Evolutionary conservation across 768 basidiomycete genomes (phyloP).

Genomic region (Boletus vinaceobasis): DNA sequence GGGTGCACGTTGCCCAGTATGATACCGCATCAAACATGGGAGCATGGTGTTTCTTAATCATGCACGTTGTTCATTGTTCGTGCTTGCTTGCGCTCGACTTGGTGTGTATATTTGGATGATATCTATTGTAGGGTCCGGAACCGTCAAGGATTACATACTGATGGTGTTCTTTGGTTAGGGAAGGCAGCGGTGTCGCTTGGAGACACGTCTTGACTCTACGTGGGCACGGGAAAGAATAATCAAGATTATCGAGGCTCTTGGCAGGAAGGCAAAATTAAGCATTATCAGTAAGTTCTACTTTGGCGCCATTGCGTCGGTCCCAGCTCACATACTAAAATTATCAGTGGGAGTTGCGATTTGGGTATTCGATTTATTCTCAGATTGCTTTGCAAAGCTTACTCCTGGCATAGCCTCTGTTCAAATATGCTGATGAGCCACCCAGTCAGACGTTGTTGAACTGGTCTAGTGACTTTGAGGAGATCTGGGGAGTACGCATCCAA

Average conservation of each 20-base stretch:
- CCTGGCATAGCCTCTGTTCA: conserved; percentile 57
- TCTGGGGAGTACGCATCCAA: conserved; percentile 59
- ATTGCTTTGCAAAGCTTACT: conserved; percentile 12
- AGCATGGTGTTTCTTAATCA: conserved; percentile 77
- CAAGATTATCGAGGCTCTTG: conserved; percentile 38
- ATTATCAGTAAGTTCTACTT: conserved; percentile 44
- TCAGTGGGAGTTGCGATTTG: conserved; percentile 61
- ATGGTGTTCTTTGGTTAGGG: conserved; percentile 16
- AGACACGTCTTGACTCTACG: conserved; percentile 19
- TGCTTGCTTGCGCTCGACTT: conserved; percentile 59
- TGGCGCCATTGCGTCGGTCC: conserved; percentile 27
- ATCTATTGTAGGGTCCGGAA: background rate
- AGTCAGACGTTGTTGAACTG: conserved; percentile 51
- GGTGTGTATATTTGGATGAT: conserved; percentile 40
- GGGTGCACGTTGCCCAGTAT: conserved; percentile 70
- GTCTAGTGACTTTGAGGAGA: conserved; percentile 61
- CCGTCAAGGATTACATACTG: background rate
- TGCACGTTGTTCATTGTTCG: conserved; percentile 72
- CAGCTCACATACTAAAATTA: conserved; percentile 16
- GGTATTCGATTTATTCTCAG: conserved; percentile 44
- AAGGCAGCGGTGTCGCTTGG: conserved; percentile 32
- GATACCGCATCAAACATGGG: conserved; percentile 76
- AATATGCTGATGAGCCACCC: conserved; percentile 56
- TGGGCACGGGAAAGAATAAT: conserved; percentile 41
- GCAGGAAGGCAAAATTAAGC: conserved; percentile 40